These are phyloP conservation scores for Elasticomyces elasticus DNA, from an alignment of 495 filamentous ascomycete genomes.

Conservation along the genomic window DNA sequence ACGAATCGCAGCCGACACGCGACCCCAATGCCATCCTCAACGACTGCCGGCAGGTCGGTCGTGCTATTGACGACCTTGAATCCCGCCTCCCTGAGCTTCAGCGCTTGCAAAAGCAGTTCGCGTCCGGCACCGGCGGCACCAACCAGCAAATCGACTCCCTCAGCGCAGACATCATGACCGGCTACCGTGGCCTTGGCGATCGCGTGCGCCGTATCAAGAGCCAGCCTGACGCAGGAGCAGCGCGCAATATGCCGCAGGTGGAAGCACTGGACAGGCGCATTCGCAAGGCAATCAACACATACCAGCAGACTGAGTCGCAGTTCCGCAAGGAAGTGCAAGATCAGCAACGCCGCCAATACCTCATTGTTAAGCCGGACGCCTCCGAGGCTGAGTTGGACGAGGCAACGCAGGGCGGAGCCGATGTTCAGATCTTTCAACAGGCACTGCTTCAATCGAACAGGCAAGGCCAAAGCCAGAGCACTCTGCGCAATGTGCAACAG, in stretches of 20 bases:
- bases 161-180: conserved; percentile 63
- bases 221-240: conserved; percentile 59
- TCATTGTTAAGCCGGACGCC: conserved; percentile 79
- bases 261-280: conserved; percentile 67
- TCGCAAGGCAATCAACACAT: conserved; percentile 65
- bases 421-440: conserved; percentile 70
- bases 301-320: conserved; percentile 63
- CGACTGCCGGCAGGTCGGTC: conserved; percentile 68
- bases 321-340: conserved; percentile 69
- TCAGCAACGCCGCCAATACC: conserved; percentile 78
- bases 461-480: conserved; percentile 66
- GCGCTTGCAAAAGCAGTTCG: conserved; percentile 46
- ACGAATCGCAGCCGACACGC: conserved; percentile 9
- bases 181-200: conserved; percentile 63
- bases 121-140: conserved; percentile 46
- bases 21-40: conserved; percentile 65
- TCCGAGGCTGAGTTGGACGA: conserved; percentile 68
- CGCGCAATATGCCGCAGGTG: conserved; percentile 66
- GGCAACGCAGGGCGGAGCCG: conserved; percentile 60
- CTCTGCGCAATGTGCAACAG: conserved; percentile 63
- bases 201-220: conserved; percentile 71
- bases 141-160: conserved; percentile 50
- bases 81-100: conserved; percentile 49
- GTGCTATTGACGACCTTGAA: conserved; percentile 66
- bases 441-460: conserved; percentile 62